Evolutionary conservation across 441 rosid species (phyloP).

Genomic region (Aleurites moluccanus): DNA sequence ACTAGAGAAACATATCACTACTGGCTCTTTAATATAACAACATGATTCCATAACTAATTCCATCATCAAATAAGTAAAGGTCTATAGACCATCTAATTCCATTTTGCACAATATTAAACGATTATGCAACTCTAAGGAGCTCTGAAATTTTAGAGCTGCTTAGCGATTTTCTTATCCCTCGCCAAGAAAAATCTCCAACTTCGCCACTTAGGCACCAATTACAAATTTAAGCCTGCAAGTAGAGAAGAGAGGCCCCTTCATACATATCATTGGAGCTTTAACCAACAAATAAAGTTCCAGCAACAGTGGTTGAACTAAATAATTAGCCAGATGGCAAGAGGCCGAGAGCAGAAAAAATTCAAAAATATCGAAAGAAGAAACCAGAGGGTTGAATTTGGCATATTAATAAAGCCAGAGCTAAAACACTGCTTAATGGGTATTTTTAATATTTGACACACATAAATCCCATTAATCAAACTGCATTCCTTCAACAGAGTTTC

Average conservation of each 20-base stretch:
- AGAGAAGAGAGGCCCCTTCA: background rate
- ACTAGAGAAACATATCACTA: too few species aligned
- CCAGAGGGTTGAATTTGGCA: background rate
- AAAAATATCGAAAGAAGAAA: background rate
- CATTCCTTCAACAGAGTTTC: slow-evolving; percentile 38
- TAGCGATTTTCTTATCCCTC: background rate
- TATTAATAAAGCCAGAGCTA: background rate
- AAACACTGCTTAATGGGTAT: slow-evolving; percentile 16
- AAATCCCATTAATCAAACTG: slow-evolving; percentile 46
- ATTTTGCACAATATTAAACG: background rate
- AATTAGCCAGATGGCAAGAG: background rate
- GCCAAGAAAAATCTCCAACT: background rate
- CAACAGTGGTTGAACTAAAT: background rate
- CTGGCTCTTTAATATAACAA: too few species aligned
- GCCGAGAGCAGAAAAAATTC: background rate
- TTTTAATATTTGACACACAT: slow-evolving; percentile 36
- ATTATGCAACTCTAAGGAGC: background rate
- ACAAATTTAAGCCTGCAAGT: background rate
- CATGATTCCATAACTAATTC: too few species aligned
- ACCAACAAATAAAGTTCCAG: background rate
- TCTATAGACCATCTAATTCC: background rate
- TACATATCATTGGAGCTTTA: background rate
- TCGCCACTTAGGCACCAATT: background rate
- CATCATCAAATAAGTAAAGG: too few species aligned
- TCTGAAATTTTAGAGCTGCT: background rate